Base-by-base conservation (phyloP, 1,284 basidiomycete genomes). In the Cystobasidium pallidum region DNA sequence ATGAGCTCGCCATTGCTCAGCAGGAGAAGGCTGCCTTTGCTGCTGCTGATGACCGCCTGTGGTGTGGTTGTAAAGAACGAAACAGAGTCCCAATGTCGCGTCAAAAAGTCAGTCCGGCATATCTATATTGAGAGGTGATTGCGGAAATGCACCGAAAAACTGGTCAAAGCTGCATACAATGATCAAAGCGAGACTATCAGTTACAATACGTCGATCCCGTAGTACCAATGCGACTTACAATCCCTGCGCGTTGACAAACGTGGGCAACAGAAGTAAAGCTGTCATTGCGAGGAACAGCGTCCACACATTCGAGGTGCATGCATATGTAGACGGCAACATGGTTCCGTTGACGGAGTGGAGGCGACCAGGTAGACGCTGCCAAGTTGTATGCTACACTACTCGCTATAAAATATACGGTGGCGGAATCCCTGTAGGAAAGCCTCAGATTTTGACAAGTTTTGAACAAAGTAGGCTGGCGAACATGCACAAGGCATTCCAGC, bases 1-100 rank as follows among this genome's bases (percentile, higher is more conserved):
- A 26, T 71, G 68, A 41, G 61, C 68, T 54, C 68, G 45, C 68
- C 68, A 71, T 36, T 52, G 58, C 39, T 71, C 68, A 24, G 68
- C 68, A 0, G 59, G 49, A 2, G 58, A 45, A 13, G 68, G 68
- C 17, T 71, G 68, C 15, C 45, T 43, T 57, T 70, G 66, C 36
- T 68, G 67, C 47, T 70, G 67, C 41, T 70, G 67, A 8, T 51
- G 41, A 45, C 43, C 57, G 67, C 67, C 66, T 68, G 55, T n/a
- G 17, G n/a, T n/a, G n/a, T n/a, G n/a, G n/a, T n/a, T n/a, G n/a
- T n/a, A n/a, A n/a, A n/a, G n/a, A n/a, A n/a, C n/a, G n/a, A n/a
- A n/a, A n/a, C n/a, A n/a, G n/a, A n/a, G n/a, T n/a, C n/a, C n/a
- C n/a, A n/a, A n/a, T n/a, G n/a, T n/a, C 17, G 21, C 28, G 30